These are phyloP conservation scores for Microbotryum lychnidis-dioicae DNA, from an alignment of 1,284 basidiomycete genomes.

Conservation along the genomic window DNA sequence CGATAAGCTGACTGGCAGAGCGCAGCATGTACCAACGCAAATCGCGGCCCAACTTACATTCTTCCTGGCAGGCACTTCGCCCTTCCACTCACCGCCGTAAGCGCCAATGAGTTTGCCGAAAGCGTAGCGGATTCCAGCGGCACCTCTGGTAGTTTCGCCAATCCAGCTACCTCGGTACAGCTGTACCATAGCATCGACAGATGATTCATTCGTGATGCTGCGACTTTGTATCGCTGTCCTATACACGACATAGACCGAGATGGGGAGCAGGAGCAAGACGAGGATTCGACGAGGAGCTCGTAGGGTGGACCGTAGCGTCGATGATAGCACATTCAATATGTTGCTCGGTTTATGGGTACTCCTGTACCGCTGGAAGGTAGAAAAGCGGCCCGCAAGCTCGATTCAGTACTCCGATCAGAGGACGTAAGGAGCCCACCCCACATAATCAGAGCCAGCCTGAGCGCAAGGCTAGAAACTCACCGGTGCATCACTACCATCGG, in stretches of 20 bases:
- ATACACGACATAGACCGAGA: no score
- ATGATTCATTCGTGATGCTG: no score
- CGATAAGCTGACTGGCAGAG: not conserved
- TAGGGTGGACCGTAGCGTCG: no score
- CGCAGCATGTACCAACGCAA: no score
- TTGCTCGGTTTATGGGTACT: not conserved
- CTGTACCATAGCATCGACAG: no score
- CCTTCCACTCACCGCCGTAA: constrained; percentile 2
- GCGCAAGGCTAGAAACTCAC: not conserved
- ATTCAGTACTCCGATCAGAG: not conserved
- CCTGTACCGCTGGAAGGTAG: constrained; percentile 2
- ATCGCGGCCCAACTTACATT: not conserved
- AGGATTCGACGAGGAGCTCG: no score
- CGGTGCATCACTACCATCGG: constrained; percentile 1
- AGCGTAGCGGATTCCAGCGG: not conserved
- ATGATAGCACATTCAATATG: not conserved
- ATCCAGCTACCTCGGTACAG: no score
- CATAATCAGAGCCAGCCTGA: constrained; percentile 4
- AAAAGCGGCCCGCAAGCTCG: not conserved
- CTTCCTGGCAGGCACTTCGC: constrained; percentile 4
- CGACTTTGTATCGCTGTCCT: no score
- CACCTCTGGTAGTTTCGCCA: no score
- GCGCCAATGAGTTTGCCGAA: not conserved
- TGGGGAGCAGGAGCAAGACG: no score
- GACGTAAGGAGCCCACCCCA: not conserved